These are phyloP conservation scores for Silene coronaria DNA, from an alignment of 179 eudicot species.

Conservation along the genomic window DNA sequence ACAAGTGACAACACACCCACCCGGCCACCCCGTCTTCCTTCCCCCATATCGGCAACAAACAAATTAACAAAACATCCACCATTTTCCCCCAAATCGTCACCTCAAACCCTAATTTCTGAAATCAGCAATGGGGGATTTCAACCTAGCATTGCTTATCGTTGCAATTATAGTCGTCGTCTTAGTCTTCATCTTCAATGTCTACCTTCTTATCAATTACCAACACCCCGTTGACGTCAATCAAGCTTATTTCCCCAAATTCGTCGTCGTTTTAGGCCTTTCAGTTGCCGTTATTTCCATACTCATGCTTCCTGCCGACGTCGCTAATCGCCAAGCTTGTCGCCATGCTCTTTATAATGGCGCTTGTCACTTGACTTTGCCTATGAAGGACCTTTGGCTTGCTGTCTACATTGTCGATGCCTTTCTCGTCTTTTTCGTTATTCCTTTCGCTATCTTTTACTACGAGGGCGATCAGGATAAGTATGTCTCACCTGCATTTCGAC, in stretches of 20 bases:
- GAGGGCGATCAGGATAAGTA: conserved; percentile 99
- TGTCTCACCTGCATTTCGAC: conserved; percentile 11
- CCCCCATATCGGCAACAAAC: not conserved
- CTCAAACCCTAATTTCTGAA: conserved; percentile 2
- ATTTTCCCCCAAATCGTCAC: conserved; percentile 3
- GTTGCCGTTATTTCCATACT: conserved; percentile 83
- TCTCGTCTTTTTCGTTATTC: conserved; percentile 87
- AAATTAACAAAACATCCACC: not conserved
- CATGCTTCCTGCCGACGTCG: conserved; percentile 96
- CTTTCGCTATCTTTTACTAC: conserved; percentile 92
- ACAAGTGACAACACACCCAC: no score
- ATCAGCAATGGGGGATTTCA: conserved; percentile 84
- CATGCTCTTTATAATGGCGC: conserved; percentile 91
- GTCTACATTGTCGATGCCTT: conserved; percentile 71
- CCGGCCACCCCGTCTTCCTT: not conserved
- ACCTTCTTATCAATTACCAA: conserved; percentile 91
- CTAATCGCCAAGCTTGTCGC: conserved; percentile 89
- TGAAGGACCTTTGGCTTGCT: conserved; percentile 91
- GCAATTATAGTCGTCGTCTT: conserved; percentile 69
- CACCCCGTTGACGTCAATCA: conserved; percentile 91
- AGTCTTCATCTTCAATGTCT: conserved; percentile 75
- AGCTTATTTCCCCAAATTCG: conserved; percentile 91
- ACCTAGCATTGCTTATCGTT: conserved; percentile 75
- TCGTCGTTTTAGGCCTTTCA: conserved; percentile 90
- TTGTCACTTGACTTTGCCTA: conserved; percentile 79